A percentile compares a stretch with the other conserved stretches of the same genome.
These are phyloP conservation scores for Aspergillus versicolor DNA, from an alignment of 2,329 filamentous ascomycete species.

Conservation along the genomic window DNA sequence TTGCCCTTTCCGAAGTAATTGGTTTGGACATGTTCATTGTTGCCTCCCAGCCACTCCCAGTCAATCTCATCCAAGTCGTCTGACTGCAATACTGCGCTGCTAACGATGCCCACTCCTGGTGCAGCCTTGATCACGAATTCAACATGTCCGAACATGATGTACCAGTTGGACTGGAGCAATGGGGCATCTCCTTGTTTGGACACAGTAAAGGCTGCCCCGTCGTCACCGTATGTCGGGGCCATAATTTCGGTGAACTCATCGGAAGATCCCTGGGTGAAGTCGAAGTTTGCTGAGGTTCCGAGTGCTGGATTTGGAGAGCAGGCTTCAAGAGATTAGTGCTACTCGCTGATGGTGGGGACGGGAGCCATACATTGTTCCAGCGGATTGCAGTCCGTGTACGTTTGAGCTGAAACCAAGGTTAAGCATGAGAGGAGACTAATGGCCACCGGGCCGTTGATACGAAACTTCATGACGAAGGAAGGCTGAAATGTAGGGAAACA, in stretches of 20 bases:
- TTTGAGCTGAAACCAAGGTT: slow-evolving; percentile 39
- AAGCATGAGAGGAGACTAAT: slow-evolving; percentile 29
- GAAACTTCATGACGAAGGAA: slow-evolving; percentile 33
- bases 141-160: slow-evolving; percentile 98
- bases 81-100: slow-evolving; percentile 85
- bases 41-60: slow-evolving; percentile 89
- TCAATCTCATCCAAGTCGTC: slow-evolving; percentile 95
- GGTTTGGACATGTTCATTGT: slow-evolving; percentile 76
- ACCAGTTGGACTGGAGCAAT: slow-evolving; percentile 85
- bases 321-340: slow-evolving; percentile 32
- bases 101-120: slow-evolving; percentile 87
- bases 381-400: slow-evolving; percentile 46
- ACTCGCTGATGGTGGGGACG: neutral
- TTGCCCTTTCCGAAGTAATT: slow-evolving; percentile 97
- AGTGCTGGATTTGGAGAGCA: slow-evolving; percentile 79
- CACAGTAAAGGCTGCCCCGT: slow-evolving; percentile 82
- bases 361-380: slow-evolving; percentile 34
- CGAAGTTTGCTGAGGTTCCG: slow-evolving; percentile 76
- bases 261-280: slow-evolving; percentile 76
- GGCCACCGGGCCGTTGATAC: slow-evolving; percentile 25
- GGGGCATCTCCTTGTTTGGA: slow-evolving; percentile 76
- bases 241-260: slow-evolving; percentile 73
- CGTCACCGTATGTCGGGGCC: slow-evolving; percentile 67
- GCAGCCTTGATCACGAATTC: slow-evolving; percentile 83
- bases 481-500: slow-evolving; percentile 2